Conservation (phyloP, 305 asterid genomes). For the Andrographis paniculata region DNA sequence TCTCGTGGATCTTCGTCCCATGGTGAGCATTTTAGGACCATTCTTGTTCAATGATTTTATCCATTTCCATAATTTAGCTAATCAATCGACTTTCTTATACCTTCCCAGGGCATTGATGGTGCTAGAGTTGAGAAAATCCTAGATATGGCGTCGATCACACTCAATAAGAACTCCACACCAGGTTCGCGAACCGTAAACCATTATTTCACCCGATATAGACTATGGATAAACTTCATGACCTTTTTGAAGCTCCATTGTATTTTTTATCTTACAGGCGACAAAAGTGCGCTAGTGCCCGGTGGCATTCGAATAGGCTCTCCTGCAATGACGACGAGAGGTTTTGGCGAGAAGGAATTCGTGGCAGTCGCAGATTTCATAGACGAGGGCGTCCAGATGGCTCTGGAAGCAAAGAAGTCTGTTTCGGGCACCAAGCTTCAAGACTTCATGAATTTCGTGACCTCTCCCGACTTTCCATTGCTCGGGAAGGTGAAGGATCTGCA, state of each 20-base stretch:
- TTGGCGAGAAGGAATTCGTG: conserved; percentile 54
- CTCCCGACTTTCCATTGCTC: conserved; percentile 55
- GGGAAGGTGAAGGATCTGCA: conserved; percentile 47
- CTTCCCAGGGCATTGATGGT: conserved; percentile 75
- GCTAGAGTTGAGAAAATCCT: conserved; percentile 94
- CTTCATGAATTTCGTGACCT: conserved; percentile 57
- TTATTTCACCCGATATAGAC: no score
- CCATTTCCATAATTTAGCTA: not conserved
- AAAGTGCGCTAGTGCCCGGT: conserved; percentile 88
- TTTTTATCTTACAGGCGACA: conserved; percentile 51
- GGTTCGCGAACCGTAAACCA: conserved; percentile 59
- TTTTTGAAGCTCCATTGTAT: no score
- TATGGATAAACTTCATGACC: not conserved
- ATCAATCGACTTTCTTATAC: not conserved
- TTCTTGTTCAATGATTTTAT: no score
- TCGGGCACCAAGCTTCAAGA: conserved; percentile 79
- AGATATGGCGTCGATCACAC: conserved; percentile 91
- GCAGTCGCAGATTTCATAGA: conserved; percentile 73
- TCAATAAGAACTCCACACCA: conserved; percentile 91
- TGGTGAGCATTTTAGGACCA: conserved; percentile 57
- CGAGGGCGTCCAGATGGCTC: conserved; percentile 79
- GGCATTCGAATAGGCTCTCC: conserved; percentile 98
- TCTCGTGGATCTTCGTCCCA: conserved; percentile 91
- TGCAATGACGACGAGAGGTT: conserved; percentile 94
- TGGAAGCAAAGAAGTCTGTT: conserved; percentile 60